Evolutionary conservation across 1,139 yeast genomes (phyloP).

Genomic region (Scheffersomyces illinoinensis): DNA sequence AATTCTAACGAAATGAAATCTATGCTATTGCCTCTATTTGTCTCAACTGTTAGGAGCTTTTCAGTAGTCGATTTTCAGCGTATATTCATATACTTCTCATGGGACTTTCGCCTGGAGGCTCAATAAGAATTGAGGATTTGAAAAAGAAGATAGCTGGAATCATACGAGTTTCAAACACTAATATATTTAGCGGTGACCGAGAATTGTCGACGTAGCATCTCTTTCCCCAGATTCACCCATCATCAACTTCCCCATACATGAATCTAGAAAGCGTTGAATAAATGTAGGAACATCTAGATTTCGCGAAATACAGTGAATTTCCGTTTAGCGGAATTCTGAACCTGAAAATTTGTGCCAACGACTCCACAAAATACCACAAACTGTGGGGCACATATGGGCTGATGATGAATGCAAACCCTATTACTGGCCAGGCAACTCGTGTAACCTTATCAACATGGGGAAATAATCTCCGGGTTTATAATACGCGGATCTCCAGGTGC

Average conservation of each 20-base stretch:
- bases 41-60: too few relatives aligned
- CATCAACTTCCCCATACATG: not conserved
- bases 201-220: not conserved
- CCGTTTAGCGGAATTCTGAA: not conserved
- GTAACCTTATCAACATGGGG: not conserved
- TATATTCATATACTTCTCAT: too few relatives aligned
- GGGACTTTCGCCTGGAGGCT: too few relatives aligned
- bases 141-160: too few relatives aligned
- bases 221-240: not conserved
- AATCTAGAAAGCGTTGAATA: not conserved
- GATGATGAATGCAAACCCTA: not conserved
- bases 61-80: not conserved
- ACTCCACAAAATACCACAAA: not conserved
- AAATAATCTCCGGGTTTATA: not conserved
- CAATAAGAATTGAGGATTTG: too few relatives aligned
- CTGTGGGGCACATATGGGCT: not conserved
- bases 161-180: not conserved
- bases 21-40: too few relatives aligned
- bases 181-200: not conserved
- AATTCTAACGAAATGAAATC: too few relatives aligned
- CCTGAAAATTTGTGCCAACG: not conserved
- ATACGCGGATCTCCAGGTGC: not conserved
- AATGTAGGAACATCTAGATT: not conserved
- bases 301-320: not conserved
- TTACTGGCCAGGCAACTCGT: not conserved